A percentile compares a stretch with the other conserved stretches of the same genome.
phyloP scores from a whole-genome alignment of 305 asterid species.

The Coffea humblotiana region DNA sequence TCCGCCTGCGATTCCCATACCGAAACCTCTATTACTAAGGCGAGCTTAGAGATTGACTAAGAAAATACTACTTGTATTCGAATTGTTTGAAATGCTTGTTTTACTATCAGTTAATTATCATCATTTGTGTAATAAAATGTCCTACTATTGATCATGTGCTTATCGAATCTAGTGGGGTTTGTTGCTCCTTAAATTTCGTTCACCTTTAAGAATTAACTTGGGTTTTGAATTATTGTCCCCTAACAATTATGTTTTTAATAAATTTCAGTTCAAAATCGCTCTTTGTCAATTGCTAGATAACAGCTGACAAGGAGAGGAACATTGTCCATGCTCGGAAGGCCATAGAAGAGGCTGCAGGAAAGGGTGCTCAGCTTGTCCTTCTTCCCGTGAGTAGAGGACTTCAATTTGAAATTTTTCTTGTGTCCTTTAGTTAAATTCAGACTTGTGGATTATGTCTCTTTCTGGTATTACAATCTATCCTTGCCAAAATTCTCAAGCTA shows the following conservation, averaged over 20 bases:
- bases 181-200: too few species aligned
- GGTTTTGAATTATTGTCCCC: too few species aligned
- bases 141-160: slow-evolving; percentile 12
- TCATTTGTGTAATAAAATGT: neutral
- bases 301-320: slow-evolving; percentile 63
- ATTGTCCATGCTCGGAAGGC: slow-evolving; percentile 65
- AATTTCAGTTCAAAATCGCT: slow-evolving; percentile 79
- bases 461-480: neutral
- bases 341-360: slow-evolving; percentile 62
- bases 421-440: neutral
- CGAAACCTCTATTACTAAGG: slow-evolving; percentile 62
- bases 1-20: slow-evolving; percentile 61
- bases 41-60: neutral
- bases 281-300: slow-evolving; percentile 82
- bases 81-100: too few species aligned
- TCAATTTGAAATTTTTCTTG: neutral
- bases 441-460: neutral
- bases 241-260: slow-evolving; percentile 12
- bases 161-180: neutral
- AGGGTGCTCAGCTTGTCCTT: slow-evolving; percentile 79
- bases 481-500: neutral
- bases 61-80: neutral
- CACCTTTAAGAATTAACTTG: too few species aligned
- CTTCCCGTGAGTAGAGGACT: slow-evolving; percentile 61
- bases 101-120: neutral